These are phyloP conservation scores for Fusarium nematophilum DNA, from an alignment of 2,329 filamentous ascomycete species.

Conservation along the genomic window DNA sequence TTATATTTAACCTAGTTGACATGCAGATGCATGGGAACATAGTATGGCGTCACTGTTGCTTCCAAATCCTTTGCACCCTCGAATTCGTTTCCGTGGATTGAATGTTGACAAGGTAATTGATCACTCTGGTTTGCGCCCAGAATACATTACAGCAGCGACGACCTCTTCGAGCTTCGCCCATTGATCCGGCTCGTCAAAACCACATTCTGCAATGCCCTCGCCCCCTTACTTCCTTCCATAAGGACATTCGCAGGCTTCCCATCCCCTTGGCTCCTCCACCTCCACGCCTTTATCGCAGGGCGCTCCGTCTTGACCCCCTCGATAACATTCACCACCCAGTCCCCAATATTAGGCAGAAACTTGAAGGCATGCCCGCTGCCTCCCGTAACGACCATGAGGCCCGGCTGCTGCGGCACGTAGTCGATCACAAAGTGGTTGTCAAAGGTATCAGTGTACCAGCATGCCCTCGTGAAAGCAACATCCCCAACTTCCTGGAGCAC, in stretches of 20 bases:
- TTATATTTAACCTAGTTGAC: too few relatives aligned
- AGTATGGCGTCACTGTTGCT: too few relatives aligned
- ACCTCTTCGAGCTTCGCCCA: slow-evolving; percentile 5
- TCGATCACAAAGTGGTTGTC: slow-evolving; percentile 31
- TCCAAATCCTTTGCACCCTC: too few relatives aligned
- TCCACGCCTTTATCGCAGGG: not conserved
- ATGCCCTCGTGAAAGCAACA: slow-evolving; percentile 58
- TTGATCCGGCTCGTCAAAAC: slow-evolving; percentile 3
- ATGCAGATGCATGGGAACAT: too few relatives aligned
- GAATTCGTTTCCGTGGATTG: too few relatives aligned
- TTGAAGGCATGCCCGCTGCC: slow-evolving; percentile 29
- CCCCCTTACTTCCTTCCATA: slow-evolving; percentile 8
- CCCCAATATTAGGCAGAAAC: slow-evolving; percentile 40
- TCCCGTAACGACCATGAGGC: slow-evolving; percentile 21
- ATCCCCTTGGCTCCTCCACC: not conserved
- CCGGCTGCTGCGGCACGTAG: slow-evolving; percentile 5
- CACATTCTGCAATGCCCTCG: slow-evolving; percentile 18
- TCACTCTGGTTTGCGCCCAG: too few relatives aligned
- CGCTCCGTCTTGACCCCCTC: not conserved
- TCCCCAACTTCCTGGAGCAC: slow-evolving; percentile 40
- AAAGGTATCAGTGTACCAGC: slow-evolving; percentile 50
- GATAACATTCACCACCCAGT: slow-evolving; percentile 17
- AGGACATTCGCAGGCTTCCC: not conserved
- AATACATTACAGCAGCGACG: not conserved
- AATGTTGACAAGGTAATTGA: too few relatives aligned